Conservation (phyloP, 306 rosid genomes). For the Abrus precatorius region DNA sequence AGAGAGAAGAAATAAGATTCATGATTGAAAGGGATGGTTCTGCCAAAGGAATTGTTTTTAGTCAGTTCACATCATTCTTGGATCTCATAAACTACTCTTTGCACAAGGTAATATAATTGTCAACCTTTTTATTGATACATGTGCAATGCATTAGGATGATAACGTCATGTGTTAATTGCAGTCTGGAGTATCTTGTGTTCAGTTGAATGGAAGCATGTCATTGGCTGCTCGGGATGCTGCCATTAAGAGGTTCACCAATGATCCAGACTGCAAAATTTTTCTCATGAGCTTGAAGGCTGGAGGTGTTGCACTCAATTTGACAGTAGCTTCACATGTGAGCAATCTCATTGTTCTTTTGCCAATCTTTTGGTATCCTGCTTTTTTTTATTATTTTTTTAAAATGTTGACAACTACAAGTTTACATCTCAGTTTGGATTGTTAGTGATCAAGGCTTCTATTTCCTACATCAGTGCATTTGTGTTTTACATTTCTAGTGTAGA, state of each 20-base stretch:
- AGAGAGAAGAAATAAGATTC: constrained; percentile 95
- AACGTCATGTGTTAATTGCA: constrained; percentile 55
- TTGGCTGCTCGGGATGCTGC: constrained; percentile 79
- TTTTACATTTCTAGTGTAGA: neutral
- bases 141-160: constrained; percentile 25
- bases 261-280: constrained; percentile 89
- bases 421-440: too few species aligned
- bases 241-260: constrained; percentile 76
- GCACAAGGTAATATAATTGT: constrained; percentile 61
- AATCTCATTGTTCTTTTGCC: constrained; percentile 34
- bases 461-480: neutral
- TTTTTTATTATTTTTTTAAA: constrained; percentile 13
- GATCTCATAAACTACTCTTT: constrained; percentile 89
- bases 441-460: neutral
- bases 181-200: constrained; percentile 87
- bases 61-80: constrained; percentile 97
- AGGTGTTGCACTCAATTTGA: constrained; percentile 95
- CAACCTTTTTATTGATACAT: constrained; percentile 17
- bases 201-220: constrained; percentile 88
- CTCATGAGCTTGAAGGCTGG: constrained; percentile 99
- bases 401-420: neutral
- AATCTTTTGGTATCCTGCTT: constrained; percentile 19
- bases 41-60: constrained; percentile 92
- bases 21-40: constrained; percentile 98
- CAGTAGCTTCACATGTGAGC: constrained; percentile 89